Percentiles rank a stretch among this genome's conserved stretches.
Evolutionary conservation across 129 eudicot genomes (phyloP).

Genomic region (Lactuca sativa): DNA sequence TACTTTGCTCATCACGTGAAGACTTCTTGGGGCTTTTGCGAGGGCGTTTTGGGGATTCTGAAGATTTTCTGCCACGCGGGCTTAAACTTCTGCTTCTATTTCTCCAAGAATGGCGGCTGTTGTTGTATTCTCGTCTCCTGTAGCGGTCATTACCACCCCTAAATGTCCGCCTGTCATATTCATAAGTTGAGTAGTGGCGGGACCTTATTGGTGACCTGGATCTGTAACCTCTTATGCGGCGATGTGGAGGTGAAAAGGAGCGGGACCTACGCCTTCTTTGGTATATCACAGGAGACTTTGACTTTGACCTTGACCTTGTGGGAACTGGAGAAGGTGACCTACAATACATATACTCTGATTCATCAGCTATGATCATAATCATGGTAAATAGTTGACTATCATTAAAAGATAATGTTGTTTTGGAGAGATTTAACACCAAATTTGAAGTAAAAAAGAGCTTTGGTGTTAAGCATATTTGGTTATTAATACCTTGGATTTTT

Average conservation of each 20-base stretch:
- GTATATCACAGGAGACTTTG: slow-evolving; percentile 63
- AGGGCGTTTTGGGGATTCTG: slow-evolving; percentile 69
- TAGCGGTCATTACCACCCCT: slow-evolving; percentile 61
- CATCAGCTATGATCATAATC: slow-evolving; percentile 21
- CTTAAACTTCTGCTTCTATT: slow-evolving; percentile 82
- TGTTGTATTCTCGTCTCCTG: slow-evolving; percentile 62
- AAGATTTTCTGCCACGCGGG: slow-evolving; percentile 64
- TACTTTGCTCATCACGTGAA: slow-evolving; percentile 57
- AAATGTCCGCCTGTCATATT: slow-evolving; percentile 57
- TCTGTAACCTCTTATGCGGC: slow-evolving; percentile 62
- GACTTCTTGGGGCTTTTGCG: slow-evolving; percentile 63
- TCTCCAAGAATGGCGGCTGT: slow-evolving; percentile 68
- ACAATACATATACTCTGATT: slow-evolving; percentile 35
- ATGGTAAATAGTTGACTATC: neutral
- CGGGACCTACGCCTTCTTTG: slow-evolving; percentile 68
- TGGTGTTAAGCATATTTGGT: too few species aligned
- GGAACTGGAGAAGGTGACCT: slow-evolving; percentile 74
- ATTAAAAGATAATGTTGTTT: neutral
- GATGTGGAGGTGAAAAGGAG: slow-evolving; percentile 72
- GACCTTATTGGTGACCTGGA: slow-evolving; percentile 83
- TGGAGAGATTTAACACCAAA: neutral
- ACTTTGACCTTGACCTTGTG: slow-evolving; percentile 71
- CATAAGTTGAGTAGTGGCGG: slow-evolving; percentile 74
- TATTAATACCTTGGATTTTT: slow-evolving; percentile 60
- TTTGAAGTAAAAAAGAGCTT: neutral